phyloP scores from a whole-genome alignment of 192 early-diverging fungal species.

The Coemansia guatemalensis region DNA sequence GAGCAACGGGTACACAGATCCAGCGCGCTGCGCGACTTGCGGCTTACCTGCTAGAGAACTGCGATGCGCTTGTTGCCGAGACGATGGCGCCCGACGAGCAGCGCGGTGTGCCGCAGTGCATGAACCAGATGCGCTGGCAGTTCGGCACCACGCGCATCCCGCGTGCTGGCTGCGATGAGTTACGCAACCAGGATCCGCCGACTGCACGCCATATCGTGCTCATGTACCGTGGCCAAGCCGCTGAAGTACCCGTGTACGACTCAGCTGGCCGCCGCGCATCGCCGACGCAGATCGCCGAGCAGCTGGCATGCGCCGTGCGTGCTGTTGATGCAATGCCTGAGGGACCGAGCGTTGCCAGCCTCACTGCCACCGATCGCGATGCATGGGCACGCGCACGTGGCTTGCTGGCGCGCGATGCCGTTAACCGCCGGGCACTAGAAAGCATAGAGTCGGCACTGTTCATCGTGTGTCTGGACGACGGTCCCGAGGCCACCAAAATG shows the following conservation, averaged over 20 bases:
- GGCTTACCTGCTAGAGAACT: conserved; percentile 68
- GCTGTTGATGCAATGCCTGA: conserved; percentile 20
- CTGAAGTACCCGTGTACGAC: conserved; percentile 74
- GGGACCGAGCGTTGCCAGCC: conserved; percentile 57
- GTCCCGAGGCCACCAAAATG: conserved; percentile 57
- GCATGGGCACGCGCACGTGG: conserved; percentile 72
- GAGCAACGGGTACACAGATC: conserved; percentile 75
- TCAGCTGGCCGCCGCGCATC: conserved; percentile 64
- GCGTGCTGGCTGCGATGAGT: conserved; percentile 63
- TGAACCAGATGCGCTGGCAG: conserved; percentile 91
- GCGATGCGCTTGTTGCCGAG: conserved; percentile 69
- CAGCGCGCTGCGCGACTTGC: conserved; percentile 72
- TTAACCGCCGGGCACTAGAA: conserved; percentile 60
- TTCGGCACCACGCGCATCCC: conserved; percentile 84
- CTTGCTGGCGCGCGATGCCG: conserved; percentile 43
- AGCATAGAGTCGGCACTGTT: conserved; percentile 82
- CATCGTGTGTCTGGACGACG: conserved; percentile 80
- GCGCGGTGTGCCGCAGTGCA: conserved; percentile 77
- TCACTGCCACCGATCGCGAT: conserved; percentile 88
- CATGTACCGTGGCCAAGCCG: conserved; percentile 82
- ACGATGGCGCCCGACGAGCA: conserved; percentile 67
- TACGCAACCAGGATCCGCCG: conserved; percentile 71
- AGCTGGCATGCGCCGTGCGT: conserved; percentile 24
- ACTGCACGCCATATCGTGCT: conserved; percentile 81
- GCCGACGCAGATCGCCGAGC: conserved; percentile 43